Conservation (phyloP, 2,329 filamentous ascomycete species). For the Penicillium sclerotigenum region DNA sequence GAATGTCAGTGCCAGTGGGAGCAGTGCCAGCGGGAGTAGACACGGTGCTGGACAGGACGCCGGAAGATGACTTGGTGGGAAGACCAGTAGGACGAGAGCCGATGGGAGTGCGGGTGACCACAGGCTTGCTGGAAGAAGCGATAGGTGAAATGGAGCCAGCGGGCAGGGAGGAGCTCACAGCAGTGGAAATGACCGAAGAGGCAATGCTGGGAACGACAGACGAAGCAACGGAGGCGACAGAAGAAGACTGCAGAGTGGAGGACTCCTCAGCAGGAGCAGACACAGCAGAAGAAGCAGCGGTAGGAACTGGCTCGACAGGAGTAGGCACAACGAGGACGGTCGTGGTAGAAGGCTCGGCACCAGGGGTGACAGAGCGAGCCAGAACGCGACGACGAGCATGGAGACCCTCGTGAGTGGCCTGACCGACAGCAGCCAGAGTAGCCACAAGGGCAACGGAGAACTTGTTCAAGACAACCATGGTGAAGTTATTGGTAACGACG, state of each 20-base stretch:
- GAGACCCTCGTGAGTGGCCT: conserved; percentile 31
- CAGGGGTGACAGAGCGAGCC: conserved; percentile 16
- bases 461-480: conserved; percentile 40
- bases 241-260: conserved; percentile 6
- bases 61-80: conserved; percentile 7
- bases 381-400: conserved; percentile 27
- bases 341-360: conserved; percentile 13
- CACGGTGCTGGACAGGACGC: not conserved
- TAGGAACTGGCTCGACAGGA: conserved; percentile 1
- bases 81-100: conserved; percentile 5
- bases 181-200: not conserved
- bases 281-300: not conserved
- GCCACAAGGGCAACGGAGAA: conserved; percentile 36
- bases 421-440: conserved; percentile 34
- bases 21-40: conserved; percentile 24
- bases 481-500: conserved; percentile 14
- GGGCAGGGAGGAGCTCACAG: not conserved
- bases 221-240: conserved; percentile 11
- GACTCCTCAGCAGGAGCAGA: conserved; percentile 6
- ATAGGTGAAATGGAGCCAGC: not conserved
- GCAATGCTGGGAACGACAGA: conserved; percentile 1
- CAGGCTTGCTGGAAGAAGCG: conserved; percentile 2
- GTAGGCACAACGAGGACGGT: conserved; percentile 24
- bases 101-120: conserved; percentile 7
- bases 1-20: conserved; percentile 24